Conservation (phyloP, 495 filamentous ascomycete species). For the Immersiella caudata region DNA sequence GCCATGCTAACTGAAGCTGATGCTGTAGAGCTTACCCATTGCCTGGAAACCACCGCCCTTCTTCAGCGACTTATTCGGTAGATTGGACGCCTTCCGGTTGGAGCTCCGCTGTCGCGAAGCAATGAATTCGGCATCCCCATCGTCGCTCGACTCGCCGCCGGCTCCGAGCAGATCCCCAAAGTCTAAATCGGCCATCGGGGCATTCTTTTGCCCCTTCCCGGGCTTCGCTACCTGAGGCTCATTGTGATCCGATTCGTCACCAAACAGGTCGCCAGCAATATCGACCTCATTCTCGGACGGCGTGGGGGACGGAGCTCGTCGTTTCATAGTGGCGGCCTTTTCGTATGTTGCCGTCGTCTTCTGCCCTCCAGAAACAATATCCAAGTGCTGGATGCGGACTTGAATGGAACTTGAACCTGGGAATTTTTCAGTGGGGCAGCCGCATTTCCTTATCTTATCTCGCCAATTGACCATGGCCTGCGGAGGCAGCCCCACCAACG, state of each 20-base stretch:
- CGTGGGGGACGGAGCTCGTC: conserved; percentile 70
- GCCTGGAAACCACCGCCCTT: conserved; percentile 95
- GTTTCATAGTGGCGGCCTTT: conserved; percentile 30
- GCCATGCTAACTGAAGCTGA: background rate
- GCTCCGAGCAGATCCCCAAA: conserved; percentile 47
- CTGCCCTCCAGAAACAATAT: background rate
- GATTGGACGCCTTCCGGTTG: conserved; percentile 77
- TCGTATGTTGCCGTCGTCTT: background rate
- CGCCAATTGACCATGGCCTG: background rate
- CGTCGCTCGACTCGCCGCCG: conserved; percentile 57
- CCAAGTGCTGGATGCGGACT: background rate
- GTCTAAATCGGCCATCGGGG: conserved; percentile 39
- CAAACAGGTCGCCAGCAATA: conserved; percentile 79
- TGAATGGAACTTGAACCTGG: too few species aligned
- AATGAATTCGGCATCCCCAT: conserved; percentile 81
- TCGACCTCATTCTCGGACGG: conserved; percentile 90
- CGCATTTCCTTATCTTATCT: conserved; percentile 26
- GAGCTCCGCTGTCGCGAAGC: conserved; percentile 79
- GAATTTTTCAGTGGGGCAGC: conserved; percentile 32
- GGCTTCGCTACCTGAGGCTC: background rate
- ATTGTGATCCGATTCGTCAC: conserved; percentile 46
- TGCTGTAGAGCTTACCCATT: conserved; percentile 64
- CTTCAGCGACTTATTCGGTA: conserved; percentile 86
- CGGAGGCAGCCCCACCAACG: background rate
- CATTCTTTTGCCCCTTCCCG: background rate